Conservation (phyloP, 345 rosid genomes). For the Citrus reticulata region DNA sequence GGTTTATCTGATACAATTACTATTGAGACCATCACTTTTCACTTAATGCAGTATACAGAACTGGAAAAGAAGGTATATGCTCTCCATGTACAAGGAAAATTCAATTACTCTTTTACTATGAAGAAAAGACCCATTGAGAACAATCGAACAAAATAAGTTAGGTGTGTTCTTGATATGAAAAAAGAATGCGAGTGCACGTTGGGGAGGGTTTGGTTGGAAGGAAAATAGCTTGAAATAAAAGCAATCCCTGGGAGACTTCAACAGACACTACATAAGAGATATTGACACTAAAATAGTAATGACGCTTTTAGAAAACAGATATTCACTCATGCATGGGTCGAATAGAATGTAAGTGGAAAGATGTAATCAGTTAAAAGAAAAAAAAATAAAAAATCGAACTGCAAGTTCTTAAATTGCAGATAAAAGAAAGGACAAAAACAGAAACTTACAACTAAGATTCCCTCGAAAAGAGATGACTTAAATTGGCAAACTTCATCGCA, state of each 20-base stretch:
- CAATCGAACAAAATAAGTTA: background rate
- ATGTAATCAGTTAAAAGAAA: background rate
- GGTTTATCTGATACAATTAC: background rate
- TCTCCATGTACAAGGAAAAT: background rate
- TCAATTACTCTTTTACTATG: background rate
- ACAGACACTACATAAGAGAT: background rate
- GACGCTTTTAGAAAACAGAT: background rate
- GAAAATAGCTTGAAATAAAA: background rate
- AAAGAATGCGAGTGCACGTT: background rate
- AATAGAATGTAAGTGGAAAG: background rate
- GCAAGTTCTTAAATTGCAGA: background rate
- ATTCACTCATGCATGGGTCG: background rate
- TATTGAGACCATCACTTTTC: background rate
- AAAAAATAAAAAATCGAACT: background rate
- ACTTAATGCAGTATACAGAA: background rate
- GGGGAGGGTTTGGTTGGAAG: background rate
- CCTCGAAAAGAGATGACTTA: constrained; percentile 89
- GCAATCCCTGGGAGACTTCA: background rate
- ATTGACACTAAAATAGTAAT: background rate
- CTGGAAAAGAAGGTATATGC: background rate
- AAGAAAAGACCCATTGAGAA: background rate
- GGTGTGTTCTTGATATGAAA: background rate
- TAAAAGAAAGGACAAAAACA: constrained; percentile 1
- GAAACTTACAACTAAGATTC: constrained; percentile 74
- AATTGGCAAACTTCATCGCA: constrained; percentile 88